Evolutionary conservation across 495 filamentous ascomycete genomes (phyloP), one percentile per base, ranked within the genome.

Genomic region (Rostrohypoxylon terebratum): DNA sequence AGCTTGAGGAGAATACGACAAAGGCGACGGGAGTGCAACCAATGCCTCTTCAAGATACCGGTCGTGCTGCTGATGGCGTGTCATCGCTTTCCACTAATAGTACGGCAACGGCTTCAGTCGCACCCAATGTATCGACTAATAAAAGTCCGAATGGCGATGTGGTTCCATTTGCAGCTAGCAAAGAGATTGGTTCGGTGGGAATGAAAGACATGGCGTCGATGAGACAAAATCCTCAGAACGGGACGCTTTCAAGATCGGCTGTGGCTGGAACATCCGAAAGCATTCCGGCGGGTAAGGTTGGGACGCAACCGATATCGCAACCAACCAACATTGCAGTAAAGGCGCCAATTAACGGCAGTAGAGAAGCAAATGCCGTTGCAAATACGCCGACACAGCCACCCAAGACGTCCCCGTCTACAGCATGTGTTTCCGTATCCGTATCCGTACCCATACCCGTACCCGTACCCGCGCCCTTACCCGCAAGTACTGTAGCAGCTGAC

Each of bases 101-200:
- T 60, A 81, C 80, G 13, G 77, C 78, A 34, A 76, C 77, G 2
- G 83, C 81, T 2, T 81, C 82, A 3, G 77, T 67, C 1, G 65
- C 80, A 2, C 81, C 83, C 79, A 78, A 83, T 45, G 76, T 74
- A 0, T 82, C 86, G 0, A 81, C 85, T 1, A 83, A 86, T 66
- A 87, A 87, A 1, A 87, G 85, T 64, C 84, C 87, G 0, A 86
- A 87, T 69, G 83, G 83, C 51, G 87, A 88, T 42, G 79, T 77
- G 33, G 77, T 82, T 25, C 77, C 84, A 71, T 79, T 78, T 73
- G 40, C 74, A 40, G 78, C 79, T n/a, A 71, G 34, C 51, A 72
- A 60, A 20, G 83, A 81, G 9, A 74, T 79, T 34, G 80, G 79
- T 42, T 53, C 42, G 10, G 31, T 28, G 18, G 71, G 62, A 63